Evolutionary conservation across 352 stramenopile genomes (phyloP).

Genomic region (Phytopythium oedochilum): DNA sequence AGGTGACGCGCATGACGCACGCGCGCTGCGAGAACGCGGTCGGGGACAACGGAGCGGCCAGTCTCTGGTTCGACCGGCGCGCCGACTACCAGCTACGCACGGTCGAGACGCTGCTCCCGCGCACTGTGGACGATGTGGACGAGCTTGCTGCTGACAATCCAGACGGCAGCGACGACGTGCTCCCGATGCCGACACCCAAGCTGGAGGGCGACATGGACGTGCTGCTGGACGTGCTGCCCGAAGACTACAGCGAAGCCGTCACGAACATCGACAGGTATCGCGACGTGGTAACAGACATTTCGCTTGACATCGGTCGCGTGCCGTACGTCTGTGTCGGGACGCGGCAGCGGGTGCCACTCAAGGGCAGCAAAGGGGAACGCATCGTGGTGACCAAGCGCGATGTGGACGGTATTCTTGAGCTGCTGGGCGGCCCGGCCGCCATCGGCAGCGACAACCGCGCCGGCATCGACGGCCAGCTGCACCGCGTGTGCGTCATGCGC

Average conservation of each 20-base stretch:
- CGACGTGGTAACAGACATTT: constrained; percentile 29
- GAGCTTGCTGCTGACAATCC: neutral
- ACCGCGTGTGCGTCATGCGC: constrained; percentile 76
- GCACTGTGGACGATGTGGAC: neutral
- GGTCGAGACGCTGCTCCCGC: constrained; percentile 19
- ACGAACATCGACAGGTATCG: constrained; percentile 13
- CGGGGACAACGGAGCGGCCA: constrained; percentile 1
- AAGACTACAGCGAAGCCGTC: constrained; percentile 18
- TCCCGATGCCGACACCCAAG: constrained; percentile 3
- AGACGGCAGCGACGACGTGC: neutral
- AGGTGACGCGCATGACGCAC: constrained; percentile 14
- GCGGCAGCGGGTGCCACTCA: constrained; percentile 18
- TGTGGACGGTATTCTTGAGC: constrained; percentile 42
- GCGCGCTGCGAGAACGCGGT: constrained; percentile 20
- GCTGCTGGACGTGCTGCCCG: constrained; percentile 26
- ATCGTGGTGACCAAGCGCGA: constrained; percentile 32
- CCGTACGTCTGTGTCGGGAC: constrained; percentile 27
- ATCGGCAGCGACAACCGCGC: constrained; percentile 81
- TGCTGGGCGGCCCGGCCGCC: constrained; percentile 29
- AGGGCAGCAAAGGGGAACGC: constrained; percentile 7
- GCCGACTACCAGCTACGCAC: constrained; percentile 20
- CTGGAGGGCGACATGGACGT: constrained; percentile 32
- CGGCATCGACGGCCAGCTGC: constrained; percentile 63
- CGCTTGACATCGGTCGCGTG: constrained; percentile 26
- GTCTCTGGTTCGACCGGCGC: constrained; percentile 31